Base-by-base conservation (phyloP, 305 asterid species). In the Fraxinus platypoda region DNA sequence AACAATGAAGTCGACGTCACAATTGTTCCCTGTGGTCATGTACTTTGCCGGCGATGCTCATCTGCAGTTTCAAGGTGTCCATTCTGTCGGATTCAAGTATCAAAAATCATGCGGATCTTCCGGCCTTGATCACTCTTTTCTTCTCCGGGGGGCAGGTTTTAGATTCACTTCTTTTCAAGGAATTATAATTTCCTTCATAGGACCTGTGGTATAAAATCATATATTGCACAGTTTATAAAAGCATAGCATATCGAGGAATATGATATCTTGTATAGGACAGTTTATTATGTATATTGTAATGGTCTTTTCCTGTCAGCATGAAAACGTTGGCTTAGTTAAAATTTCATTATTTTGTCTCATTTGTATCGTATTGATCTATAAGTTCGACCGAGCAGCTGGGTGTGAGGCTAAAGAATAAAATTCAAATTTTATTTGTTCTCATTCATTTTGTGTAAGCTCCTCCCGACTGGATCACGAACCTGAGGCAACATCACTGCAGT, bases 31-130 rank as follows among this genome's bases (percentile, higher is more conserved):
- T 95, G 99, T 74, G 99, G 99, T 75, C 99, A 95, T 87, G 97
- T 95, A 31, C 84, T 95, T 82, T 95, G 99, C 74, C 90, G 92
- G 62, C 87, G 95, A 85, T 95, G 99, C 90, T 91, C 98, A 25
- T 88, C 97, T 79, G 99, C 97, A 54, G 99, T 94, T 87, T 91
- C 98, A 9, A 88, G 94, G 89, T 95, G 99, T 82, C 99, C 98
- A 23, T 95, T 94, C 89, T 95, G 99, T 83, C 92, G 99, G n/a
- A 79, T 88, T 77, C 98, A 94, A 87, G 98, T 93, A 80, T 90
- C 95, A 1, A 90, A 91, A 80, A 85, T 94, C n/a, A 87, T 93
- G 87, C 89, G 91, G 88, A 91, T 95, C 81, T 95, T 90, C 86
- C 92, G 98, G 76, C 98, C 99, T 46, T 95, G 90, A 95, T 79